A percentile compares a stretch with the other conserved stretches of the same genome.
Evolutionary conservation across 2,329 filamentous ascomycete species (phyloP).

Genomic region (Spiromastix sp.): DNA sequence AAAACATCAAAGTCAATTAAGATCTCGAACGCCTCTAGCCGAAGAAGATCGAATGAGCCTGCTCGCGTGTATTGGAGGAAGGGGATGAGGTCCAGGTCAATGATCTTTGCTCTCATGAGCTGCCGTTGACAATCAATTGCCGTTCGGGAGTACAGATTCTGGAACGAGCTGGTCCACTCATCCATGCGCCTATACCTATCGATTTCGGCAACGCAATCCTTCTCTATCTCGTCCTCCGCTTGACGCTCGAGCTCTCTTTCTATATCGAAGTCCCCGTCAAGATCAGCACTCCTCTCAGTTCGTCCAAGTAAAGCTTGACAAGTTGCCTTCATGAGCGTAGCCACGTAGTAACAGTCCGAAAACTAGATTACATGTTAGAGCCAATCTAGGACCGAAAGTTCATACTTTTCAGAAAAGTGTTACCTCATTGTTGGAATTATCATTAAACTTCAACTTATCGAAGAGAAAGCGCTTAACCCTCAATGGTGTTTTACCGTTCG

Average conservation of each 20-base stretch:
- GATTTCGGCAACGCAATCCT: conserved; percentile 49
- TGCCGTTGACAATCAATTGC: conserved; percentile 50
- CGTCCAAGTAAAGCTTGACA: conserved; percentile 43
- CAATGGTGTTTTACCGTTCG: conserved; percentile 64
- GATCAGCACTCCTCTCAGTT: conserved; percentile 25
- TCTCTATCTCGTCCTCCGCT: conserved; percentile 45
- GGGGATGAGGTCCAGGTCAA: conserved; percentile 43
- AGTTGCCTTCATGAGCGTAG: conserved; percentile 60
- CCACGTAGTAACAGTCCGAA: conserved; percentile 84
- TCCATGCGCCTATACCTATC: conserved; percentile 55
- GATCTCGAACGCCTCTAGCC: conserved; percentile 48
- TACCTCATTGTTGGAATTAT: conserved; percentile 73
- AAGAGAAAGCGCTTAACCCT: conserved; percentile 74
- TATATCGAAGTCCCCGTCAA: conserved; percentile 33
- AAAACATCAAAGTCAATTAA: conserved; percentile 47
- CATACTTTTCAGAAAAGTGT: conserved; percentile 12
- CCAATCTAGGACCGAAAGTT: not conserved
- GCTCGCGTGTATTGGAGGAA: conserved; percentile 52
- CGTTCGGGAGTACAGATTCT: conserved; percentile 53
- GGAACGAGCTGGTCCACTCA: conserved; percentile 56
- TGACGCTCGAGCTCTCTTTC: conserved; percentile 39
- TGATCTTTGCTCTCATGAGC: conserved; percentile 43
- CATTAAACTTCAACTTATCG: conserved; percentile 84
- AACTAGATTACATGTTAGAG: conserved; percentile 37
- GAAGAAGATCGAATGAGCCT: conserved; percentile 50